A percentile compares a stretch with the other conserved stretches of the same genome.
Evolutionary conservation across 1,284 basidiomycete species (phyloP).

Genomic region (Rhodotorula sp.): DNA sequence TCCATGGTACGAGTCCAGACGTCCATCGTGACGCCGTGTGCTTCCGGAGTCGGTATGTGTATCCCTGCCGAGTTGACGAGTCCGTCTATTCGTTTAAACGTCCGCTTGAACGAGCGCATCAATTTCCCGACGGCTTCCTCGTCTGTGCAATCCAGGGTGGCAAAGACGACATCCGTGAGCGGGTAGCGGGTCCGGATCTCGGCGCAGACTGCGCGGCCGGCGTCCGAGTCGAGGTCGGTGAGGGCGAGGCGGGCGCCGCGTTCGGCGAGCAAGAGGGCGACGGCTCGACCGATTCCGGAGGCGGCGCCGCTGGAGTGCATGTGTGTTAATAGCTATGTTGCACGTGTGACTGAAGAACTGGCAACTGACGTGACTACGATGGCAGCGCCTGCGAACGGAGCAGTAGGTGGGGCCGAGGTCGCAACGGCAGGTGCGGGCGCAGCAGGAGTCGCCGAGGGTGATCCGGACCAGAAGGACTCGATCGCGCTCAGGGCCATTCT

Average conservation of each 20-base stretch:
- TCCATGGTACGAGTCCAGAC: slow-evolving; percentile 23
- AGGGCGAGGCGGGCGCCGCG: slow-evolving; percentile 31
- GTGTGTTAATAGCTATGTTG: not conserved
- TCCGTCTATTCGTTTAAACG: slow-evolving; percentile 34
- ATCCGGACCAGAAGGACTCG: not conserved
- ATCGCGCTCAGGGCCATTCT: slow-evolving; percentile 2
- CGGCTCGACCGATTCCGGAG: slow-evolving; percentile 33
- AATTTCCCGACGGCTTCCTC: slow-evolving; percentile 33
- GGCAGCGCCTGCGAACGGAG: slow-evolving; percentile 2
- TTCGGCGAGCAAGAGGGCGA: slow-evolving; percentile 30
- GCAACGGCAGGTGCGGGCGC: not conserved
- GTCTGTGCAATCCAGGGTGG: slow-evolving; percentile 30
- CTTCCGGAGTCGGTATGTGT: slow-evolving; percentile 14
- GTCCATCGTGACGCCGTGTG: slow-evolving; percentile 6
- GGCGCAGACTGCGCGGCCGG: slow-evolving; percentile 23
- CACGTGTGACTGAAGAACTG: not conserved
- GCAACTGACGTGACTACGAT: slow-evolving; percentile 23
- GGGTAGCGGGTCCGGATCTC: slow-evolving; percentile 16
- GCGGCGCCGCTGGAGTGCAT: slow-evolving; percentile 22
- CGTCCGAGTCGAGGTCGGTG: slow-evolving; percentile 27
- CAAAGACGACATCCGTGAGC: slow-evolving; percentile 32
- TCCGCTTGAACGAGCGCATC: slow-evolving; percentile 31
- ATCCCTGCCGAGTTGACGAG: slow-evolving; percentile 40
- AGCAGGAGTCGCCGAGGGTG: not conserved
- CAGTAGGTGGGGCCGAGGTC: not conserved